These are phyloP conservation scores for Cladosporium oxysporum DNA, from an alignment of 2,329 filamentous ascomycete genomes.

Conservation along the genomic window DNA sequence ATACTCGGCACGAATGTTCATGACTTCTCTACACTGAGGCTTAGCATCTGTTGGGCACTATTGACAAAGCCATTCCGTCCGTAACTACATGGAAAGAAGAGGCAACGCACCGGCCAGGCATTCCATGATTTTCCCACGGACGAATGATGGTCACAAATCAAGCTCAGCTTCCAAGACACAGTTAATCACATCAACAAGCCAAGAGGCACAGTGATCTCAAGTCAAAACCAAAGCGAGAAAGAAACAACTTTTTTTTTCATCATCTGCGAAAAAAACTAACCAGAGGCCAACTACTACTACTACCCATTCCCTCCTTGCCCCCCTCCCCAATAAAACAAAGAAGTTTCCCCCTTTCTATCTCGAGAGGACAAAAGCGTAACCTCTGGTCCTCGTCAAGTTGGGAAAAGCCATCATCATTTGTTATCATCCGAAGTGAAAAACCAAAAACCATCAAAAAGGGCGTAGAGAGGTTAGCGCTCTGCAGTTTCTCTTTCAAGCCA, in stretches of 20 bases:
- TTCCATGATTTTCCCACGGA: too few species aligned
- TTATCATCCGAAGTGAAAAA: neutral
- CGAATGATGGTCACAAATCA: neutral
- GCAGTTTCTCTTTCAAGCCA: neutral
- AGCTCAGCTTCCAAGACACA: neutral
- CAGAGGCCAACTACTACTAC: neutral
- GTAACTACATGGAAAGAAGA: neutral
- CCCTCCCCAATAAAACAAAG: neutral
- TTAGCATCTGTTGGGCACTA: neutral
- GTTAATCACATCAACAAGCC: too few species aligned
- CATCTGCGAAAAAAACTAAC: neutral
- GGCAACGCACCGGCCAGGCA: neutral
- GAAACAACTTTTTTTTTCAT: neutral
- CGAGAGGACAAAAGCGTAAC: neutral
- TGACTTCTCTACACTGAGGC: neutral
- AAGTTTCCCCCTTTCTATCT: neutral
- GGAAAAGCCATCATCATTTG: neutral
- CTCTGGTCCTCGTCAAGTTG: neutral
- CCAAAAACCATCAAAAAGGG: neutral
- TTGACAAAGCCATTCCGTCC: neutral
- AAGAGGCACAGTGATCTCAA: neutral
- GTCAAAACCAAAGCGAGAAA: neutral
- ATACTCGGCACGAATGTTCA: neutral
- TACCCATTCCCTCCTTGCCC: neutral
- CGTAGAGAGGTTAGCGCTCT: conserved; percentile 10